Evolutionary conservation across 1,284 basidiomycete species (phyloP).

Genomic region (Ustilago trichophora): DNA sequence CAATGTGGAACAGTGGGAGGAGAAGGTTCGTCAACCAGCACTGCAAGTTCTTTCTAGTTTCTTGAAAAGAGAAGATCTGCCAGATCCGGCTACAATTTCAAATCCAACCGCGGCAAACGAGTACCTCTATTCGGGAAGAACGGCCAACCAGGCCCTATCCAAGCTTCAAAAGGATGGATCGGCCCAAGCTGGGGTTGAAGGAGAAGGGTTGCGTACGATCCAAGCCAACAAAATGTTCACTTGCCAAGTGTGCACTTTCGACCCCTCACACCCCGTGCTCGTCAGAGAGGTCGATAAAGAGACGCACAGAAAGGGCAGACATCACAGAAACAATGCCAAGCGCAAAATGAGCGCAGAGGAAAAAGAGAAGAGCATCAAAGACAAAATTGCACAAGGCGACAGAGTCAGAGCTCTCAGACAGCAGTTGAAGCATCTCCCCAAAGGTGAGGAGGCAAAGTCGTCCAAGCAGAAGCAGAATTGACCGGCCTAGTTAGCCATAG

Average conservation of each 20-base stretch:
- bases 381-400: slow-evolving; percentile 5
- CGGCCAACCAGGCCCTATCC: slow-evolving; percentile 67
- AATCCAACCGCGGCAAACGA: slow-evolving; percentile 70
- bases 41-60: slow-evolving; percentile 68
- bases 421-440: not conserved
- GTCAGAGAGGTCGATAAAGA: slow-evolving; percentile 77
- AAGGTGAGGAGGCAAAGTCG: not conserved
- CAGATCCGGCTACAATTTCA: slow-evolving; percentile 74
- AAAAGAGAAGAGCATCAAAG: slow-evolving; percentile 7
- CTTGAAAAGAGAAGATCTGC: slow-evolving; percentile 71
- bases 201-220: slow-evolving; percentile 13
- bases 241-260: slow-evolving; percentile 77
- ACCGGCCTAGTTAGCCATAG: too few species aligned
- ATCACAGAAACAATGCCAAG: slow-evolving; percentile 31
- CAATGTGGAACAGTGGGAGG: slow-evolving; percentile 71
- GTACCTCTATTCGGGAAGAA: slow-evolving; percentile 46
- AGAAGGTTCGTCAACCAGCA: slow-evolving; percentile 59
- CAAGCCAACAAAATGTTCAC: slow-evolving; percentile 58
- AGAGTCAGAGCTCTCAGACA: not conserved
- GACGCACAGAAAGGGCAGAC: slow-evolving; percentile 66
- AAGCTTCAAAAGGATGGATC: slow-evolving; percentile 64
- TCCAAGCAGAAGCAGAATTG: not conserved
- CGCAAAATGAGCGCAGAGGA: slow-evolving; percentile 7
- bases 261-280: slow-evolving; percentile 76
- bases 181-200: slow-evolving; percentile 1